Percentiles rank a stretch among this genome's conserved stretches.
These are phyloP conservation scores for Fusarium humuli DNA, from an alignment of 2,329 filamentous ascomycete genomes.

Conservation along the genomic window DNA sequence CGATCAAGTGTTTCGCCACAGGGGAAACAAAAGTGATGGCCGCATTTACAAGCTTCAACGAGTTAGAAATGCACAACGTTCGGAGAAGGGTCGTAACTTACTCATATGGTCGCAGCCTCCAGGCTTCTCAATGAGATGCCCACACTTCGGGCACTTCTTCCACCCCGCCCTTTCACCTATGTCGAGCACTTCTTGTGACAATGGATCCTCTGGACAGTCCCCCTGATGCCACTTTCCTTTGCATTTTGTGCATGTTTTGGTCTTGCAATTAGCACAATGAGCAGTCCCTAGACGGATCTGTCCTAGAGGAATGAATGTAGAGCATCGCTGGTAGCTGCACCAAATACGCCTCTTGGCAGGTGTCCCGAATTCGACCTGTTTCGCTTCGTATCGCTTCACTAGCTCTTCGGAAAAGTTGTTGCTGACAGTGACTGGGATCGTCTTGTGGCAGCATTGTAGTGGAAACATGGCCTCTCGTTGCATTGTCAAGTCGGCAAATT, in stretches of 20 bases:
- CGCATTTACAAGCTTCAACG: not conserved
- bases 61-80: no score
- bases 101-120: slow-evolving; percentile 68
- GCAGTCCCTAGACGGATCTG: slow-evolving; percentile 52
- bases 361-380: slow-evolving; percentile 61
- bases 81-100: slow-evolving; percentile 49
- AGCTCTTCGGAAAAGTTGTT: slow-evolving; percentile 50
- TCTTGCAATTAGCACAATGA: slow-evolving; percentile 56
- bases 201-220: slow-evolving; percentile 60
- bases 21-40: not conserved
- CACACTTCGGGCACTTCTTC: slow-evolving; percentile 62
- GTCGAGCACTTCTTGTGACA: slow-evolving; percentile 54
- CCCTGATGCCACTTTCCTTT: slow-evolving; percentile 58
- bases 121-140: slow-evolving; percentile 59
- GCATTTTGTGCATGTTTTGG: slow-evolving; percentile 62
- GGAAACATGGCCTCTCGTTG: slow-evolving; percentile 65
- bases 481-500: slow-evolving; percentile 58
- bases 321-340: slow-evolving; percentile 59
- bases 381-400: slow-evolving; percentile 54
- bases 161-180: slow-evolving; percentile 58
- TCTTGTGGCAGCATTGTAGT: slow-evolving; percentile 62
- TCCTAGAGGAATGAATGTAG: slow-evolving; percentile 57
- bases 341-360: slow-evolving; percentile 58
- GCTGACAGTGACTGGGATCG: slow-evolving; percentile 52
- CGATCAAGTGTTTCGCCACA: not conserved